phyloP scores from a whole-genome alignment of 768 basidiomycete genomes.

The Pholiota molesta region DNA sequence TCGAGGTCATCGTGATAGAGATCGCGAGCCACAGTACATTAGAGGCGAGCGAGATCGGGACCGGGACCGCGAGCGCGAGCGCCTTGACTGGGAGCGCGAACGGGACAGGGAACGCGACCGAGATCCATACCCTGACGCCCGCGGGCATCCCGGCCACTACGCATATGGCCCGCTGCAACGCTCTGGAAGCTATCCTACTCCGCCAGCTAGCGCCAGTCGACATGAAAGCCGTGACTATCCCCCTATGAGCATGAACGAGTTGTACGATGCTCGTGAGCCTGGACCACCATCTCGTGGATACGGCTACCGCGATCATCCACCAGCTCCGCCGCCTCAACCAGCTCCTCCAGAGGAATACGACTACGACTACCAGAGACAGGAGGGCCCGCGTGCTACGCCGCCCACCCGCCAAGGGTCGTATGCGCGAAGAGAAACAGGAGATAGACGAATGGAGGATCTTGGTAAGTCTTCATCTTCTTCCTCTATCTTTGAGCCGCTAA shows the following conservation, averaged over 20 bases:
- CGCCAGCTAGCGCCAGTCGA: slow-evolving; percentile 9
- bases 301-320: neutral
- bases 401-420: slow-evolving; percentile 6
- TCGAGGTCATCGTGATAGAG: slow-evolving; percentile 14
- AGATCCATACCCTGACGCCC: neutral
- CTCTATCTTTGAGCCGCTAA: neutral
- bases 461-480: neutral
- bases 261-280: slow-evolving; percentile 22
- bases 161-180: neutral
- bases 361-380: neutral
- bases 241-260: slow-evolving; percentile 18
- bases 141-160: slow-evolving; percentile 12
- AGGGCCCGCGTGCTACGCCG: slow-evolving; percentile 2
- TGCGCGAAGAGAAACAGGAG: slow-evolving; percentile 7
- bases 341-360: slow-evolving; percentile 6
- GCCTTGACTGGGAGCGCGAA: slow-evolving; percentile 9
- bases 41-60: slow-evolving; percentile 14
- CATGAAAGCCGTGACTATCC: slow-evolving; percentile 15
- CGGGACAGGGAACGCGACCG: slow-evolving; percentile 13
- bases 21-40: slow-evolving; percentile 14
- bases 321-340: slow-evolving; percentile 2
- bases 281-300: neutral
- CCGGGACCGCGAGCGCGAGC: slow-evolving; percentile 10
- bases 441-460: slow-evolving; percentile 3
- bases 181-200: slow-evolving; percentile 14